Percentiles rank a stretch among this genome's conserved stretches.
Conservation (phyloP, 2,329 filamentous ascomycete species). For the Epichloe festucae region DNA sequence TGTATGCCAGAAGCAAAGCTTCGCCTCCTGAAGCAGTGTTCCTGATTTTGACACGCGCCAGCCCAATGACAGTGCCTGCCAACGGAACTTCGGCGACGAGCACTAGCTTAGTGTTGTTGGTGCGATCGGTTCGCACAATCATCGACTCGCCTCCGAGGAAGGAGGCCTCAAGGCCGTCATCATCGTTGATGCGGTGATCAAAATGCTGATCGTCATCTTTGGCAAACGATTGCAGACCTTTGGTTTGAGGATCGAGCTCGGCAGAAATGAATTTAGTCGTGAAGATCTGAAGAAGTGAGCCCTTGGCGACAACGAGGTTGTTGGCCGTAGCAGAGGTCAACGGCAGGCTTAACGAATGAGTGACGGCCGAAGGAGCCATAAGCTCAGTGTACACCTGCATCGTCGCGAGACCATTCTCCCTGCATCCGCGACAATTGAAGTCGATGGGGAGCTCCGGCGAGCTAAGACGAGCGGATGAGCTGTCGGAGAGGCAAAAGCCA, state of each 20-base stretch:
- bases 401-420: conserved; percentile 23
- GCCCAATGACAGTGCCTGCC: conserved; percentile 70
- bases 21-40: conserved; percentile 71
- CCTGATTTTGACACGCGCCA: conserved; percentile 63
- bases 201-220: conserved; percentile 30
- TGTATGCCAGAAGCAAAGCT: conserved; percentile 69
- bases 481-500: background rate
- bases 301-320: conserved; percentile 85
- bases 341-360: conserved; percentile 67
- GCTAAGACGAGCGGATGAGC: background rate
- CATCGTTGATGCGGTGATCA: conserved; percentile 43
- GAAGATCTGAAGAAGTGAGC: conserved; percentile 88
- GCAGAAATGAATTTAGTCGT: conserved; percentile 53
- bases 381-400: conserved; percentile 99
- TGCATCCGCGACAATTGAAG: conserved; percentile 5
- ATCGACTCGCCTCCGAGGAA: conserved; percentile 52
- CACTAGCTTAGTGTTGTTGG: conserved; percentile 62
- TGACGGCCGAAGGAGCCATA: conserved; percentile 85
- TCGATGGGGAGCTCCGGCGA: background rate
- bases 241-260: conserved; percentile 41
- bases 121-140: conserved; percentile 47
- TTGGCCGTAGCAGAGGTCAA: conserved; percentile 63
- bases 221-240: conserved; percentile 20
- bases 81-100: conserved; percentile 75
- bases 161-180: conserved; percentile 52